These are phyloP conservation scores for Alternaria consortialis DNA, from an alignment of 2,329 filamentous ascomycete genomes.

Conservation along the genomic window DNA sequence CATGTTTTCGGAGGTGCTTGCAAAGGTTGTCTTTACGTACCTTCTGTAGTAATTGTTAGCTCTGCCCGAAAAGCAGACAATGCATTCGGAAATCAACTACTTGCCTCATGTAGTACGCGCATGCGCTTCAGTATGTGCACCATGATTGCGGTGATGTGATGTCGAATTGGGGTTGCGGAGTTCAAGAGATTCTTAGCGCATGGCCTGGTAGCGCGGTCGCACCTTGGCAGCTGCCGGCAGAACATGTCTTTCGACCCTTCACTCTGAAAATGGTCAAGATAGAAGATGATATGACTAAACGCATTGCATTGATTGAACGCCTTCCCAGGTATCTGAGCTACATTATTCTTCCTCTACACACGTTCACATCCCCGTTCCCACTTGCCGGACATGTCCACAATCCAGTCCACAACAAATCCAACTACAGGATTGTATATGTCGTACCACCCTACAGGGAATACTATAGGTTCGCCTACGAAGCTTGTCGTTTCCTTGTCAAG, in stretches of 20 bases:
- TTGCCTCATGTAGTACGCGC: slow-evolving; percentile 76
- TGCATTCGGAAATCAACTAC: slow-evolving; percentile 42
- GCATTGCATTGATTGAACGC: slow-evolving; percentile 10
- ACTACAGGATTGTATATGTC: slow-evolving; percentile 25
- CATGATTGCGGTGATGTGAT: slow-evolving; percentile 53
- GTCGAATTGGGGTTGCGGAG: slow-evolving; percentile 29
- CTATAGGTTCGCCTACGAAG: background rate
- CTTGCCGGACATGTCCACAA: slow-evolving; percentile 2
- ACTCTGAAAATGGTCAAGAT: background rate
- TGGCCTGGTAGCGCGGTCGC: slow-evolving; percentile 16
- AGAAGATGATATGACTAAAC: background rate
- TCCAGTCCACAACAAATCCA: slow-evolving; percentile 9
- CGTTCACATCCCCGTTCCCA: background rate
- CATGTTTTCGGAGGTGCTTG: slow-evolving; percentile 28
- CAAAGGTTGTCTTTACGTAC: slow-evolving; percentile 32
- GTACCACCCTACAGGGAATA: background rate
- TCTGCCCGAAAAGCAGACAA: slow-evolving; percentile 1
- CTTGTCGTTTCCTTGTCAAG: background rate
- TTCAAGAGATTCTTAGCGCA: slow-evolving; percentile 37
- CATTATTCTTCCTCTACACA: slow-evolving; percentile 4
- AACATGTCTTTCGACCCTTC: background rate
- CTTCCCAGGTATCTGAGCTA: slow-evolving; percentile 8
- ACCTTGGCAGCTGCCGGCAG: slow-evolving; percentile 20
- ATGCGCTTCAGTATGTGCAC: slow-evolving; percentile 72
- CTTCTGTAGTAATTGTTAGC: slow-evolving; percentile 43